These are phyloP conservation scores for Blastobotrys illinoisensis DNA, from an alignment of 1,139 yeast species.

Conservation along the genomic window DNA sequence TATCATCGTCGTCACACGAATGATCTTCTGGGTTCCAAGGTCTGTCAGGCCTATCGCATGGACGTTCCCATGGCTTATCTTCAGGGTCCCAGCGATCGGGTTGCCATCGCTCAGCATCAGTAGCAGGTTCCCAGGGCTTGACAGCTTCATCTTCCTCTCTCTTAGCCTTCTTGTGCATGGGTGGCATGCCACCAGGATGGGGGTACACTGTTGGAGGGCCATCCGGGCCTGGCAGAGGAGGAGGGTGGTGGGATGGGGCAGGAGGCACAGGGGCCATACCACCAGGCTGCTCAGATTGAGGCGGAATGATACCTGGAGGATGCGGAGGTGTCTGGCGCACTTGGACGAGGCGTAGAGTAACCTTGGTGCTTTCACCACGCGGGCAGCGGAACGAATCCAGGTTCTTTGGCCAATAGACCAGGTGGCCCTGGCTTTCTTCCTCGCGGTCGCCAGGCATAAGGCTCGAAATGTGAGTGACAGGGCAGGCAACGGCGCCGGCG, in stretches of 20 bases:
- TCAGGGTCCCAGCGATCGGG: neutral
- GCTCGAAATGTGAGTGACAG: neutral
- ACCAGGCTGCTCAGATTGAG: neutral
- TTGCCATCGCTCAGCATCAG: neutral
- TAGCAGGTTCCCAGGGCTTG: neutral
- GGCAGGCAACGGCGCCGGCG: neutral
- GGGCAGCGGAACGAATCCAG: neutral
- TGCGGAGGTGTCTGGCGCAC: neutral
- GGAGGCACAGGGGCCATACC: neutral
- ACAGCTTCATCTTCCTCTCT: neutral
- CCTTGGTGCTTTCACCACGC: neutral
- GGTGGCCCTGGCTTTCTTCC: neutral
- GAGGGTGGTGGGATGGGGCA: neutral
- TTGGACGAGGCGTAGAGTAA: neutral
- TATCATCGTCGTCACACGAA: no score
- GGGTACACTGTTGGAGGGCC: neutral
- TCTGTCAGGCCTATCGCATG: neutral
- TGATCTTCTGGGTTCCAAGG: neutral
- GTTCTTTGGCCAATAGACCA: neutral
- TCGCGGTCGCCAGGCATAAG: neutral
- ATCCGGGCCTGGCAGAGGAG: neutral
- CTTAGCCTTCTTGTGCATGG: neutral
- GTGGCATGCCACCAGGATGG: neutral
- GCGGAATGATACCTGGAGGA: neutral
- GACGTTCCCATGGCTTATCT: neutral